Evolutionary conservation across 2,329 filamentous ascomycete species (phyloP).

Genomic region (Colletotrichum sp.): DNA sequence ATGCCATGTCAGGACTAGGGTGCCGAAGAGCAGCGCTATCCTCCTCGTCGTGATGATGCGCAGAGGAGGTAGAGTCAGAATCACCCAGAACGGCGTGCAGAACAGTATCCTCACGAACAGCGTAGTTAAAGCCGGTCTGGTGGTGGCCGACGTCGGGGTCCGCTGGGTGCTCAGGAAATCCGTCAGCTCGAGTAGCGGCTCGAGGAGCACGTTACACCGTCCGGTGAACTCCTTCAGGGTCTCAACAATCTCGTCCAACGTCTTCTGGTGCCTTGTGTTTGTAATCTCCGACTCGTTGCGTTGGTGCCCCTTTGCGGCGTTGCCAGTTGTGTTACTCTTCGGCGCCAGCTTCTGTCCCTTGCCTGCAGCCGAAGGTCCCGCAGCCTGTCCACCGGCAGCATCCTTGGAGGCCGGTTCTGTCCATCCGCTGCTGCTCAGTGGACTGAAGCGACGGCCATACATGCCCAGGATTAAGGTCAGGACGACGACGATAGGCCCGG

Average conservation of each 20-base stretch:
- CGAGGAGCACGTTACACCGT: conserved; percentile 88
- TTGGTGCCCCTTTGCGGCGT: conserved; percentile 38
- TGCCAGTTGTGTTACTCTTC: conserved; percentile 28
- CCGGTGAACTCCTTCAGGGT: conserved; percentile 89
- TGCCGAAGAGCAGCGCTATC: conserved; percentile 85
- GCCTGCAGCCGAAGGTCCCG: background rate
- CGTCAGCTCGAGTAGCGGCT: conserved; percentile 86
- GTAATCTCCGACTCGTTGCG: conserved; percentile 61
- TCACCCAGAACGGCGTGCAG: conserved; percentile 86
- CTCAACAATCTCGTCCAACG: conserved; percentile 95
- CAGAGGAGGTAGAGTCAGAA: conserved; percentile 80
- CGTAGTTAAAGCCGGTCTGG: conserved; percentile 84
- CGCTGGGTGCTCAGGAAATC: conserved; percentile 92
- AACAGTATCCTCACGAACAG: conserved; percentile 89
- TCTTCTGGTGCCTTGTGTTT: conserved; percentile 84
- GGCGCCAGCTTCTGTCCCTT: conserved; percentile 7
- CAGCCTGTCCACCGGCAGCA: conserved; percentile 5
- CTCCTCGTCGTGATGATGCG: conserved; percentile 86
- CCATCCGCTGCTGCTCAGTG: conserved; percentile 85
- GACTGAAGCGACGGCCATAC: conserved; percentile 90
- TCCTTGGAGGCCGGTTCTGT: conserved; percentile 48
- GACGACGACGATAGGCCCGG: conserved; percentile 84
- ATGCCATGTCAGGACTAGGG: conserved; percentile 89
- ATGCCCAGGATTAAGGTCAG: conserved; percentile 83
- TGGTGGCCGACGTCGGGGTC: conserved; percentile 90